Conservation (phyloP, 2,329 filamentous ascomycete genomes). For the Penicillium sp. region DNA sequence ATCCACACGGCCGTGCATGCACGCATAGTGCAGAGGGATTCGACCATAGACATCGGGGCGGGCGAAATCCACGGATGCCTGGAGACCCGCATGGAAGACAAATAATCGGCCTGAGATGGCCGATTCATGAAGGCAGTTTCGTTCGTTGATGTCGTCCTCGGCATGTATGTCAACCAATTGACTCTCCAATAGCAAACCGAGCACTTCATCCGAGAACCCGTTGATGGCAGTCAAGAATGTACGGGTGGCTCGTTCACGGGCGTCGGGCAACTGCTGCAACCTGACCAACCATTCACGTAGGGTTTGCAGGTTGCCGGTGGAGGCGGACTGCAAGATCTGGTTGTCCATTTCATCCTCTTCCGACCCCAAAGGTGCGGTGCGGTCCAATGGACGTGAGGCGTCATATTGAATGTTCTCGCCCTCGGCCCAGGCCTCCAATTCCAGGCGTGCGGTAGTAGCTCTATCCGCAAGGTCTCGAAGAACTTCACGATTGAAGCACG, state of each 20-base stretch:
- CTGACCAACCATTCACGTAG: conserved; percentile 79
- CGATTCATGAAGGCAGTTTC: conserved; percentile 95
- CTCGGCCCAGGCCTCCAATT: conserved; percentile 94
- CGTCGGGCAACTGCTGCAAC: conserved; percentile 61
- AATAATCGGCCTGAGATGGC: conserved; percentile 85
- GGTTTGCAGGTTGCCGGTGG: conserved; percentile 73
- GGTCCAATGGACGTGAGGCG: conserved; percentile 45
- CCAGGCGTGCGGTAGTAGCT: conserved; percentile 91
- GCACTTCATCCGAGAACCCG: conserved; percentile 74
- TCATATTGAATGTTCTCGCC: conserved; percentile 89
- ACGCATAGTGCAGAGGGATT: conserved; percentile 91
- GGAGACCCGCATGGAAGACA: conserved; percentile 74
- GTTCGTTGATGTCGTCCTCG: conserved; percentile 95
- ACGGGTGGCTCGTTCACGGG: conserved; percentile 75
- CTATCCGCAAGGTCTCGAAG: conserved; percentile 96
- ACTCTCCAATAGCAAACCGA: conserved; percentile 76
- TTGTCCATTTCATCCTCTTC: conserved; percentile 90
- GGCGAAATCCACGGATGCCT: conserved; percentile 71
- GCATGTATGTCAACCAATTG: conserved; percentile 84
- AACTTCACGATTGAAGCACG: conserved; percentile 95
- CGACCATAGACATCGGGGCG: conserved; percentile 90
- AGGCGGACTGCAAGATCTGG: conserved; percentile 79
- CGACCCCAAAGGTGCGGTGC: conserved; percentile 55
- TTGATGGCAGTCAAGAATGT: conserved; percentile 89
- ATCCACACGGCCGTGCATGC: conserved; percentile 84